These are phyloP conservation scores for Aquilaria malaccensis DNA, from an alignment of 345 rosid species.

Conservation along the genomic window DNA sequence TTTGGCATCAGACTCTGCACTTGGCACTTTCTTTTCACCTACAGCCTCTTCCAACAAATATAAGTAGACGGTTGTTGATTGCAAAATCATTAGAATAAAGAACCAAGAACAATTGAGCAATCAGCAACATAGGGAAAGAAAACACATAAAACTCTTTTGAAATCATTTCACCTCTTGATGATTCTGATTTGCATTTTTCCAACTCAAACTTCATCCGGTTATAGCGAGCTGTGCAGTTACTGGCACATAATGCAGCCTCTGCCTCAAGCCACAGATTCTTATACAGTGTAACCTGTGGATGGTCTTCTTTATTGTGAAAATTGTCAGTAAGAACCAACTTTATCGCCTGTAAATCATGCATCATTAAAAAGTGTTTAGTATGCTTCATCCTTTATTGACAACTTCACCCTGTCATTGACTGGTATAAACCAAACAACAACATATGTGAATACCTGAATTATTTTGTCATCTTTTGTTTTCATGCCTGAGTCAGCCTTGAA, in stretches of 20 bases:
- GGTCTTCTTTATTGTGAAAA: constrained; percentile 50
- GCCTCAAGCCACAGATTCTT: constrained; percentile 97
- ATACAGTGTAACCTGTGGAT: constrained; percentile 54
- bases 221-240: constrained; percentile 60
- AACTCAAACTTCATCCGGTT: constrained; percentile 49
- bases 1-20: constrained; percentile 3
- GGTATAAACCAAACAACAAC: constrained; percentile 3
- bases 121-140: neutral
- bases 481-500: constrained; percentile 19
- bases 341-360: constrained; percentile 50
- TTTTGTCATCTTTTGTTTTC: constrained; percentile 35
- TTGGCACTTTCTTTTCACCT: constrained; percentile 11
- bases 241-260: constrained; percentile 75
- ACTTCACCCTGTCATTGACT: neutral
- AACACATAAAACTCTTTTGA: neutral
- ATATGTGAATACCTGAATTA: constrained; percentile 51
- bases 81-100: constrained; percentile 4
- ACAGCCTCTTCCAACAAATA: constrained; percentile 12
- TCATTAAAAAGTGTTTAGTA: constrained; percentile 2
- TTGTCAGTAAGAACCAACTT: constrained; percentile 58
- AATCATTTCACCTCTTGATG: constrained; percentile 27
- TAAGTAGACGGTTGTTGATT: constrained; percentile 5
- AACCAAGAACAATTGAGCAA: neutral
- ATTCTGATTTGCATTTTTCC: constrained; percentile 32
- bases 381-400: neutral